These are phyloP conservation scores for Cryptomeria japonica DNA, from an alignment of 75 land plant species.

Conservation along the genomic window DNA sequence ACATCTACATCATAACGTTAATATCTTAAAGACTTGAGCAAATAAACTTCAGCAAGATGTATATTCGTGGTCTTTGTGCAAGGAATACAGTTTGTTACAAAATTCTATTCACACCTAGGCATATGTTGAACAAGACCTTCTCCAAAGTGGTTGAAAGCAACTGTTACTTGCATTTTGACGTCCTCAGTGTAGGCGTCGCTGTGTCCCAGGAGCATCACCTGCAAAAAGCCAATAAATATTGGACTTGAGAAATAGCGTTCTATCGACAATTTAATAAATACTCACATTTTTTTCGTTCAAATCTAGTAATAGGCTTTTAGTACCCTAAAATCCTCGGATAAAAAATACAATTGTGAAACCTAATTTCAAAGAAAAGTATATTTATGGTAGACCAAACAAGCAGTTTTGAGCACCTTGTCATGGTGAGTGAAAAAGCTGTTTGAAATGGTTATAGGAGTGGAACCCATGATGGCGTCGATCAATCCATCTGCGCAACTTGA, in stretches of 20 bases:
- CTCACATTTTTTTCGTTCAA: not conserved
- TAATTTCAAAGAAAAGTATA: not conserved
- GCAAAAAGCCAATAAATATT: not conserved
- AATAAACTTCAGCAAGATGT: not conserved
- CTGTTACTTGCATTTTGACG: constrained; percentile 68
- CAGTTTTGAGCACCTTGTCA: constrained; percentile 56
- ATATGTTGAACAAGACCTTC: constrained; percentile 74
- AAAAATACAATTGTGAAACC: not conserved
- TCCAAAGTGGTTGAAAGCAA: constrained; percentile 79
- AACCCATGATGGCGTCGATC: constrained; percentile 73
- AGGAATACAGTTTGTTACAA: too few species aligned
- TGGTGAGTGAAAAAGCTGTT: constrained; percentile 87
- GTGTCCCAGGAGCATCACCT: constrained; percentile 76
- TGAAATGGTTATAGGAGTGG: constrained; percentile 77
- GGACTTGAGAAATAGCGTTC: too few species aligned
- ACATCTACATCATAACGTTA: constrained; percentile 44
- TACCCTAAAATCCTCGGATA: too few species aligned
- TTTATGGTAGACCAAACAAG: not conserved
- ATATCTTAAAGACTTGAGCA: not conserved
- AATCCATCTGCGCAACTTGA: constrained; percentile 79
- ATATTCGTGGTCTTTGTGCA: not conserved
- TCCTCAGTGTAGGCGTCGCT: constrained; percentile 56
- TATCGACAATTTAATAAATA: not conserved
- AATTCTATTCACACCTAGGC: constrained; percentile 53
- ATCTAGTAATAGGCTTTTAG: not conserved